Evolutionary conservation across 1,139 yeast species (phyloP).

Genomic region (Magnusiomyces tetraspermus): DNA sequence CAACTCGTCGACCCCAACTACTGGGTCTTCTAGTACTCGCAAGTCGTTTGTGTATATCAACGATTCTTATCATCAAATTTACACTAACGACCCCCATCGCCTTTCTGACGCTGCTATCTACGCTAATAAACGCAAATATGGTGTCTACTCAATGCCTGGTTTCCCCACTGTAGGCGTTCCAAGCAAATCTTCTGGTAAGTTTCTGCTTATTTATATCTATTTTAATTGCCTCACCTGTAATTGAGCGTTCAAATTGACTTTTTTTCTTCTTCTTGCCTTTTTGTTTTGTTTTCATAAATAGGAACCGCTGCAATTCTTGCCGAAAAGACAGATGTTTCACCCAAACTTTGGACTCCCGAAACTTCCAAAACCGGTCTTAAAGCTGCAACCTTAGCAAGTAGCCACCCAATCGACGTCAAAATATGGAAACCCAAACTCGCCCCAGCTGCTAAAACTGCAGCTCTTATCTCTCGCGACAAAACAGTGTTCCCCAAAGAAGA

Average conservation of each 20-base stretch:
- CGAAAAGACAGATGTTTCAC: conserved; percentile 27
- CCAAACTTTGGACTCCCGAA: conserved; percentile 32
- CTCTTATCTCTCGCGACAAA: conserved; percentile 38
- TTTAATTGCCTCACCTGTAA: too few relatives aligned
- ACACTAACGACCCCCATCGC: conserved; percentile 13
- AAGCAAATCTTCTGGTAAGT: conserved; percentile 22
- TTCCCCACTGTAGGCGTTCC: conserved; percentile 62
- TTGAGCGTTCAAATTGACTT: too few relatives aligned
- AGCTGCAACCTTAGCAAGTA: conserved; percentile 33
- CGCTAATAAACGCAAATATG: conserved; percentile 68
- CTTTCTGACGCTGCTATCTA: conserved; percentile 43
- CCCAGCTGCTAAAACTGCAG: conserved; percentile 40
- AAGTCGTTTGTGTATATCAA: conserved; percentile 13
- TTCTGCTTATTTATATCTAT: too few relatives aligned
- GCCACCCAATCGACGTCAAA: conserved; percentile 25
- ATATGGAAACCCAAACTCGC: conserved; percentile 29
- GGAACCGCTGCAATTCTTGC: conserved; percentile 35
- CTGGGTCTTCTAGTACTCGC: conserved; percentile 10
- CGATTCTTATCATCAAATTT: conserved; percentile 9
- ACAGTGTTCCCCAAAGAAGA: conserved; percentile 11
- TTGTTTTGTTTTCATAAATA: too few relatives aligned
- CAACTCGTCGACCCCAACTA: conserved; percentile 6
- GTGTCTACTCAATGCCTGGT: conserved; percentile 64
- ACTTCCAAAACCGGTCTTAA: conserved; percentile 28
- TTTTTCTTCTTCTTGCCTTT: too few relatives aligned